Percentiles rank a stretch among this genome's conserved stretches.
These are phyloP conservation scores for Sclerospora graminicola DNA, from an alignment of 352 stramenopile species.

Conservation along the genomic window DNA sequence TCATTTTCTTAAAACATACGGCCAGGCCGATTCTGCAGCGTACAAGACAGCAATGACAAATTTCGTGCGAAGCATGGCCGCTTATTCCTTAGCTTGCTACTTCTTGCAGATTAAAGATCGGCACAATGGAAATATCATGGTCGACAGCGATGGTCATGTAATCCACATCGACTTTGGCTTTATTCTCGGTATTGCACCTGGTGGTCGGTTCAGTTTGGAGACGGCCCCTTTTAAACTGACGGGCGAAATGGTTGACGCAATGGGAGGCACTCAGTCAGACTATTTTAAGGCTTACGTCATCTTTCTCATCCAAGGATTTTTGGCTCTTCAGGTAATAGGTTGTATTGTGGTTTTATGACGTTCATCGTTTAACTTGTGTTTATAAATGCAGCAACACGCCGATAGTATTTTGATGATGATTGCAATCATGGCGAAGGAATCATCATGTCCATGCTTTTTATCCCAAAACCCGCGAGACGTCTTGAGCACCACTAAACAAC, in stretches of 20 bases:
- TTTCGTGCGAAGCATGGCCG: slow-evolving; percentile 95
- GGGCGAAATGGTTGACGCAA: slow-evolving; percentile 95
- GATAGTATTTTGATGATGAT: slow-evolving; percentile 94
- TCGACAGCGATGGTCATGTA: slow-evolving; percentile 94
- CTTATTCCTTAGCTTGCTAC: slow-evolving; percentile 97
- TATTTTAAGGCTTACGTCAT: slow-evolving; percentile 96
- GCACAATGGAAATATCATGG: slow-evolving; percentile 99
- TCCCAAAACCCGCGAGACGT: slow-evolving; percentile 67
- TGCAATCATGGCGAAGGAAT: slow-evolving; percentile 93
- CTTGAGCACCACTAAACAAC: slow-evolving; percentile 59
- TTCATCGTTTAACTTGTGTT: slow-evolving; percentile 8
- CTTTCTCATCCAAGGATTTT: slow-evolving; percentile 94
- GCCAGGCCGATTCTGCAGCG: slow-evolving; percentile 48
- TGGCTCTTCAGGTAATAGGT: slow-evolving; percentile 84
- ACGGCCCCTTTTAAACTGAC: slow-evolving; percentile 98
- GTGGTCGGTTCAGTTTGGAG: slow-evolving; percentile 92
- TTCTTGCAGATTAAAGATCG: slow-evolving; percentile 98
- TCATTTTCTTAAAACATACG: slow-evolving; percentile 92
- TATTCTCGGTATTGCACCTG: slow-evolving; percentile 95
- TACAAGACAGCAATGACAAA: slow-evolving; percentile 95
- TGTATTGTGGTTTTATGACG: background rate
- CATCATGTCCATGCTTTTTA: slow-evolving; percentile 93
- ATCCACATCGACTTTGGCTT: slow-evolving; percentile 99
- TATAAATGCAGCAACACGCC: slow-evolving; percentile 58
- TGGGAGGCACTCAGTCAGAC: slow-evolving; percentile 87